phyloP scores from a whole-genome alignment of 2,329 filamentous ascomycete genomes.

The Ascochyta rabiei region DNA sequence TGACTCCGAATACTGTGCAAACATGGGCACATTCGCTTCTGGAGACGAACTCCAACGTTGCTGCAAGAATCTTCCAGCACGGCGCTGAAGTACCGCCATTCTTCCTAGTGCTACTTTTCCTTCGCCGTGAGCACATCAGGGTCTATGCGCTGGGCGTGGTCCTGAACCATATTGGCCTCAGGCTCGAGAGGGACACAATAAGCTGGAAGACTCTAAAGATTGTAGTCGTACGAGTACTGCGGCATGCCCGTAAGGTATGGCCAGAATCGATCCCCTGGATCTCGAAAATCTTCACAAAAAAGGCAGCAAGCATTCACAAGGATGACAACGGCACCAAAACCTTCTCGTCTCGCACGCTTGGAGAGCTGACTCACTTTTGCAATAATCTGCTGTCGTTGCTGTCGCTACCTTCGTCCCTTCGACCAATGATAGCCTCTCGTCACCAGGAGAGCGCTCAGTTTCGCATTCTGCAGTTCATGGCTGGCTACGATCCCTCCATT shows the following conservation, averaged over 20 bases:
- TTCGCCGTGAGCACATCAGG: constrained; percentile 38
- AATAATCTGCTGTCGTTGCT: constrained; percentile 58
- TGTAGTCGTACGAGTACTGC: constrained; percentile 33
- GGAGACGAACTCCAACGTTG: constrained; percentile 22
- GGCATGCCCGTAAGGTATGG: constrained; percentile 40
- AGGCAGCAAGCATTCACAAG: constrained; percentile 30
- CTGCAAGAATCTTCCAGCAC: constrained; percentile 26
- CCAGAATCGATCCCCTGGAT: constrained; percentile 43
- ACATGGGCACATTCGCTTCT: constrained; percentile 35
- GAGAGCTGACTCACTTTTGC: constrained; percentile 49
- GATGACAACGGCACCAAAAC: neutral
- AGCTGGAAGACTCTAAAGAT: constrained; percentile 34
- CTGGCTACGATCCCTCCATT: constrained; percentile 58
- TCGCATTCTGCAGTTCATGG: constrained; percentile 63
- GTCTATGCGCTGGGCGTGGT: constrained; percentile 28
- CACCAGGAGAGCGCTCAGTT: constrained; percentile 65
- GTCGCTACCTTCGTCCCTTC: constrained; percentile 53
- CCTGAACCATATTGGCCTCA: constrained; percentile 32
- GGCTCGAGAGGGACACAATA: constrained; percentile 21
- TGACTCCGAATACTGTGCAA: constrained; percentile 22
- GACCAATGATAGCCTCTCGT: constrained; percentile 56
- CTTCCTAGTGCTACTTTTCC: constrained; percentile 40
- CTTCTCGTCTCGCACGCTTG: constrained; percentile 12
- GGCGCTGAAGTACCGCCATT: constrained; percentile 27
- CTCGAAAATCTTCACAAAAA: constrained; percentile 32